Base-by-base conservation (phyloP, 805 yeast species). In the Myxozyma lipomycoides region DNA sequence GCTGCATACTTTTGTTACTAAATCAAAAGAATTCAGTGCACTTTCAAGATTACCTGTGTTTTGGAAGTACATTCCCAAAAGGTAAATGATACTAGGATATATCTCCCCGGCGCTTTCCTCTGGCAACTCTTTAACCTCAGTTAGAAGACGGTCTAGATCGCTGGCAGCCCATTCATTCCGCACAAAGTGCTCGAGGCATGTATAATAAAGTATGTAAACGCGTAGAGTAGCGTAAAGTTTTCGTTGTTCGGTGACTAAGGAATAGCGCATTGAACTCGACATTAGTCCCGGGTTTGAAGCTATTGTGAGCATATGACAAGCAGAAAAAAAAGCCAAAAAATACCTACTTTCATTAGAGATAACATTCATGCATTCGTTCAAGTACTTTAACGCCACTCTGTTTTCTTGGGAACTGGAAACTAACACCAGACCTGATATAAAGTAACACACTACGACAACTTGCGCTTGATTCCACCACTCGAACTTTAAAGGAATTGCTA, bases 11-110 rank as follows among this genome's bases (percentile, higher is more conserved):
- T 18, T 24, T 18, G 24, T 18, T 9, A 56, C 38, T 19, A 47
- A 17, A 4, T 28, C 23, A 24, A 36, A 56, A 5, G 48, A 40
- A 25, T 55, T 55, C 3, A 48, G 23, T 1, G 60, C 60, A 39
- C 46, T 40, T 2, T 22, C 34, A 5, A 52, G 46, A 7, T 44
- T 43, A 12, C 59, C 60, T 2, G 59, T 56, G 6, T 51, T 42
- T 17, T 56, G 60, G 34, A 54, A 55, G 30, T 54, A 54, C 28
- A 55, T 7, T 15, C 59, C 60, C 22, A 43, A 25, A 5, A 52
- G 12, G 38, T 56, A 55, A 15, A 55, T 3, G 9, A 52, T 40
- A 10, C 32, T 15, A n/a, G 59, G 51, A 25, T 42, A 50, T 2
- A 46, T 15, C 3, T 46, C 38, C 15, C n/a, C 30, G 7, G 17